Percentiles rank a stretch among this genome's conserved stretches.
Conservation (phyloP, 1,139 yeast genomes). For the Saccharomycopsis hybrid region DNA sequence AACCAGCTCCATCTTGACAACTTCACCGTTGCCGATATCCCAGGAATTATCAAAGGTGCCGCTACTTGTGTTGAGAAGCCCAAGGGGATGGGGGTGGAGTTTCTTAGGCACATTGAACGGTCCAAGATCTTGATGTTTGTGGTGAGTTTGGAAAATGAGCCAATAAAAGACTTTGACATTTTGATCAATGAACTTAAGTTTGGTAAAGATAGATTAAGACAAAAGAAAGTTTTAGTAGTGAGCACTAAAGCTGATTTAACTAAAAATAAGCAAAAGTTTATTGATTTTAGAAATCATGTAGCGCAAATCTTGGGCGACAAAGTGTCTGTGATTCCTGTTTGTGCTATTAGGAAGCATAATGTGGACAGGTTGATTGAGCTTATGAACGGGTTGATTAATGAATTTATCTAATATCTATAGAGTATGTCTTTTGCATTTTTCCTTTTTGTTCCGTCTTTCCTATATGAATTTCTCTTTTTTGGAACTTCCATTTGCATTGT, state of each 20-base stretch:
- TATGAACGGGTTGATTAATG: slow-evolving; percentile 38
- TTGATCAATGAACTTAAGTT: slow-evolving; percentile 53
- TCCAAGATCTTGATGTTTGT: slow-evolving; percentile 88
- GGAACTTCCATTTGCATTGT: no score
- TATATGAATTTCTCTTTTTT: no score
- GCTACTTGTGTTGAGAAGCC: slow-evolving; percentile 39
- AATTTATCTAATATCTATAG: no score
- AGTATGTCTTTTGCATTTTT: no score
- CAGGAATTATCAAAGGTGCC: slow-evolving; percentile 91
- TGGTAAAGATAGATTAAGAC: slow-evolving; percentile 51
- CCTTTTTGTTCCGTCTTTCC: no score
- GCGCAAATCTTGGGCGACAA: slow-evolving; percentile 26
- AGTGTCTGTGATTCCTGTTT: slow-evolving; percentile 79
- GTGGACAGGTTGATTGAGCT: slow-evolving; percentile 59
- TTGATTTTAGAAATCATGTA: slow-evolving; percentile 38
- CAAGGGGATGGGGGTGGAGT: slow-evolving; percentile 91
- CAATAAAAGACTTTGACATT: slow-evolving; percentile 54
- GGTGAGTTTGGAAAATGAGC: slow-evolving; percentile 64
- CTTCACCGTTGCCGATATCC: slow-evolving; percentile 95
- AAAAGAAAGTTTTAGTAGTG: slow-evolving; percentile 63
- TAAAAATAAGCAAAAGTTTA: slow-evolving; percentile 41
- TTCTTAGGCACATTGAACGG: slow-evolving; percentile 85
- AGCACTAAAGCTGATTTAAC: slow-evolving; percentile 85
- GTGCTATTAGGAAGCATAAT: slow-evolving; percentile 70
- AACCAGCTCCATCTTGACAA: slow-evolving; percentile 8